phyloP scores from a whole-genome alignment of 805 yeast genomes.

The Teunomyces aglyptinius region DNA sequence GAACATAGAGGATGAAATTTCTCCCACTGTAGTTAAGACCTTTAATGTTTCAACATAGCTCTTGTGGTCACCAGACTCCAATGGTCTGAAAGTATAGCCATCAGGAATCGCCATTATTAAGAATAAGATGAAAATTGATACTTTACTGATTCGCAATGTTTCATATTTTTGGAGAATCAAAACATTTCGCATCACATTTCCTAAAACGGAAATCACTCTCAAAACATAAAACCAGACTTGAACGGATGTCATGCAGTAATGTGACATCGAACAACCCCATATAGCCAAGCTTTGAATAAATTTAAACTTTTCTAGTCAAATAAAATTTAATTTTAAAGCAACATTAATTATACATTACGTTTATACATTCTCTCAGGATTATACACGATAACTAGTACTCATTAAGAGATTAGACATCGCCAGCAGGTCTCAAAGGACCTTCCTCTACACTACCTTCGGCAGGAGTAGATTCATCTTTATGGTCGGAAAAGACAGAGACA shows the following conservation, averaged over 20 bases:
- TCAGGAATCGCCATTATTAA: slow-evolving; percentile 44
- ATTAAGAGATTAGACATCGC: neutral
- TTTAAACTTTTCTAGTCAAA: no score
- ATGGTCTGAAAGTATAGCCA: slow-evolving; percentile 66
- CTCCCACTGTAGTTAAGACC: slow-evolving; percentile 82
- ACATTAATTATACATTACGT: no score
- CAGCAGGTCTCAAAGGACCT: slow-evolving; percentile 4
- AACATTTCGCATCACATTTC: slow-evolving; percentile 3
- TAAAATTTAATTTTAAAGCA: no score
- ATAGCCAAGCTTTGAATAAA: no score
- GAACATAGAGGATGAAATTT: slow-evolving; percentile 53
- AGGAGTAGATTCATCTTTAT: slow-evolving; percentile 2
- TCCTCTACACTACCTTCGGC: slow-evolving; percentile 6
- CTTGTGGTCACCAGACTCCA: slow-evolving; percentile 57
- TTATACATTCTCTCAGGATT: no score
- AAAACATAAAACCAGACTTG: neutral
- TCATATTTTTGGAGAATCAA: slow-evolving; percentile 1
- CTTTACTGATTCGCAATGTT: neutral
- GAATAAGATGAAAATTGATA: neutral
- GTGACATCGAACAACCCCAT: no score
- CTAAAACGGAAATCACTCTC: neutral
- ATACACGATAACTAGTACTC: neutral
- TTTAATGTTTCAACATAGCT: slow-evolving; percentile 62
- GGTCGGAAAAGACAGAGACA: slow-evolving; percentile 17
- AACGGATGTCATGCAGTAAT: no score